Conservation (phyloP, 768 basidiomycete genomes). For the Roridomyces roridus region DNA sequence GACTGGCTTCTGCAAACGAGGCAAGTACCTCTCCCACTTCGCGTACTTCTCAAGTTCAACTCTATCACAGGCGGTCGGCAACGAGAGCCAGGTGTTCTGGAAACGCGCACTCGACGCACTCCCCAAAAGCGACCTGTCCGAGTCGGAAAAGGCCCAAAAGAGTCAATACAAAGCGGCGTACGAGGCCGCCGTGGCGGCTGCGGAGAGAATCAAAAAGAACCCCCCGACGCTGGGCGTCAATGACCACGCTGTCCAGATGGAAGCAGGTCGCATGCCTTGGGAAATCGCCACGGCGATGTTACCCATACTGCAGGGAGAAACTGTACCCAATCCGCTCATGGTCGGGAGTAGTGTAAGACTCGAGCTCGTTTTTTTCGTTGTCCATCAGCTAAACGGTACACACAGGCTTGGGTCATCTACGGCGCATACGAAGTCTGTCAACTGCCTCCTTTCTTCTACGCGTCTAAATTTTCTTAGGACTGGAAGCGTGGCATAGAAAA, state of each 20-base stretch:
- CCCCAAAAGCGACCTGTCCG: conserved; percentile 9
- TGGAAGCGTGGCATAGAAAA: conserved; percentile 14
- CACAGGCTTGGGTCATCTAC: conserved; percentile 28
- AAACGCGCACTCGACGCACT: conserved; percentile 20
- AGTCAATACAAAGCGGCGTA: conserved; percentile 22
- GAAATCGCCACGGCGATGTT: conserved; percentile 16
- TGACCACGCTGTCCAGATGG: neutral
- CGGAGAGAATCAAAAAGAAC: neutral
- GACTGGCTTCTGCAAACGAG: conserved; percentile 23
- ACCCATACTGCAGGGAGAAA: neutral
- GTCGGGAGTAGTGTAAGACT: conserved; percentile 10
- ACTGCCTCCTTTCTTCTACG: neutral
- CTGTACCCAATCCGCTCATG: no score
- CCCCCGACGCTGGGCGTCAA: neutral
- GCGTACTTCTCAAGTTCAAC: no score
- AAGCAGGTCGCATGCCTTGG: conserved; percentile 25
- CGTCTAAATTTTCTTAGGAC: neutral
- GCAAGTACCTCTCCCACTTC: no score
- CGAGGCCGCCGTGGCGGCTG: neutral
- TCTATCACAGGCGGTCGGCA: neutral
- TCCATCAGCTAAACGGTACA: no score
- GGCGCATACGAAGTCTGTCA: conserved; percentile 20
- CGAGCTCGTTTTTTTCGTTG: no score
- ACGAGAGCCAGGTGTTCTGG: conserved; percentile 15
- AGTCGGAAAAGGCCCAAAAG: conserved; percentile 14